Base-by-base conservation (phyloP, 129 eudicot genomes). In the Saussurea involucrata region DNA sequence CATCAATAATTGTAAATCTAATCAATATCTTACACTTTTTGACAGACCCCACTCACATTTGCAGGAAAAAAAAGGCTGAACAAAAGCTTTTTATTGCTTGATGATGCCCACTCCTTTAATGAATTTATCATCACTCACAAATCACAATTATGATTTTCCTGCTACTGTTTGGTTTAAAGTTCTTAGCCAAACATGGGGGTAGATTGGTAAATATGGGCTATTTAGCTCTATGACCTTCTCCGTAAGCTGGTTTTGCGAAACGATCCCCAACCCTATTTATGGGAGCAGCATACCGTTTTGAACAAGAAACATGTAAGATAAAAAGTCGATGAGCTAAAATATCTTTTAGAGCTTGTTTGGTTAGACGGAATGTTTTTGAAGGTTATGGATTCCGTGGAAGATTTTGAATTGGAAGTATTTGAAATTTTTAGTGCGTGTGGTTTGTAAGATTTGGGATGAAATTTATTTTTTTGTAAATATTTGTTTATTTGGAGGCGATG, bases 41-140 rank as follows among this genome's bases (percentile, higher is more conserved):
- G 17, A 25, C 12, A 10, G 76, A 40, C 72, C 82, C 83, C 78
- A 79, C 78, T 22, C 15, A 46, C 28, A 44, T 72, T 65, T 79
- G 58, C 67, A 72, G 60, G 53, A 44, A 64, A 63, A 33, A 63
- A 64, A 21, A 75, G 37, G 29, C 70, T 42, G 80, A 27, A 69
- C 29, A 76, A 60, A 78, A 64, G 78, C 60, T 64, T 72, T 72
- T 72, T 77, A 69, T 68, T 78, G 81, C 46, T 61, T 78, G 82
- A 60, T 69, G 82, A 79, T 78, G 64, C 49, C 65, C 69, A 61
- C 76, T 61, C 24, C 78, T 74, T 74, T 60, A 22, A 49, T 49
- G 60, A 74, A 60, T 74, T 20, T 18, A 73, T 13, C 31, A 58
- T 78, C 78, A 58, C 76, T 49, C 68, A 44, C 68, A 58, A 15